Percentiles rank a stretch among this genome's conserved stretches.
phyloP scores from a whole-genome alignment of 2,329 filamentous ascomycete species.

The Xylaria arbuscula region DNA sequence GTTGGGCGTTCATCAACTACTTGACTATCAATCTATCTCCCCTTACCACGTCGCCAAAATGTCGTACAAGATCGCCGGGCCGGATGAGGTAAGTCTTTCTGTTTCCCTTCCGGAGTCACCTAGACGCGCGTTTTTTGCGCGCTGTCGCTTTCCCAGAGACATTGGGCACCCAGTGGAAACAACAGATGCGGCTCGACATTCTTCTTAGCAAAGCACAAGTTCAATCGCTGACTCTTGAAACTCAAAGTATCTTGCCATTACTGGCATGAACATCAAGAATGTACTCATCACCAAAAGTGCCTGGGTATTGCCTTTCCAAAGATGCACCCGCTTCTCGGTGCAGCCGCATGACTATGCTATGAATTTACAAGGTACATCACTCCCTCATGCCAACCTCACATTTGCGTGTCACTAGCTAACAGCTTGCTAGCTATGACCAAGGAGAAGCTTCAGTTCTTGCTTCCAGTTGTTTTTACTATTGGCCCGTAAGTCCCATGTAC shows the following conservation, averaged over 20 bases:
- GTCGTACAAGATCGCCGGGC: conserved; percentile 67
- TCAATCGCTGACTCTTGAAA: conserved; percentile 63
- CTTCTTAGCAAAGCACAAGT: background rate
- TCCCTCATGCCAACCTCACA: background rate
- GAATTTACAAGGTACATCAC: conserved; percentile 68
- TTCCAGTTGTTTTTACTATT: conserved; percentile 87
- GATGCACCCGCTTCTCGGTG: conserved; percentile 68
- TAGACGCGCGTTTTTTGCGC: background rate
- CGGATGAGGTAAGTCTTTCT: conserved; percentile 65
- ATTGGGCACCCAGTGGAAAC: background rate
- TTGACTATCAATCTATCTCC: background rate
- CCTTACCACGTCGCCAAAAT: conserved; percentile 29
- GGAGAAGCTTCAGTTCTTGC: conserved; percentile 84
- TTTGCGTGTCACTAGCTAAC: conserved; percentile 18
- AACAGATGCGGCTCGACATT: background rate
- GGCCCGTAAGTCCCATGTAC: conserved; percentile 64
- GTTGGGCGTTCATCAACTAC: background rate
- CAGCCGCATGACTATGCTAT: conserved; percentile 85
- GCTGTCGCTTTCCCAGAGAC: too few species aligned
- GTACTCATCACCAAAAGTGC: conserved; percentile 83
- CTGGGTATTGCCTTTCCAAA: conserved; percentile 77
- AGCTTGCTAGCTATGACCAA: conserved; percentile 78
- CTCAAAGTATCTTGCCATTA: conserved; percentile 86
- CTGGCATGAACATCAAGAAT: conserved; percentile 78
- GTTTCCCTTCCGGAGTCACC: background rate